These are phyloP conservation scores for Fusarium incarnatum DNA, from an alignment of 2,329 filamentous ascomycete genomes.

Conservation along the genomic window DNA sequence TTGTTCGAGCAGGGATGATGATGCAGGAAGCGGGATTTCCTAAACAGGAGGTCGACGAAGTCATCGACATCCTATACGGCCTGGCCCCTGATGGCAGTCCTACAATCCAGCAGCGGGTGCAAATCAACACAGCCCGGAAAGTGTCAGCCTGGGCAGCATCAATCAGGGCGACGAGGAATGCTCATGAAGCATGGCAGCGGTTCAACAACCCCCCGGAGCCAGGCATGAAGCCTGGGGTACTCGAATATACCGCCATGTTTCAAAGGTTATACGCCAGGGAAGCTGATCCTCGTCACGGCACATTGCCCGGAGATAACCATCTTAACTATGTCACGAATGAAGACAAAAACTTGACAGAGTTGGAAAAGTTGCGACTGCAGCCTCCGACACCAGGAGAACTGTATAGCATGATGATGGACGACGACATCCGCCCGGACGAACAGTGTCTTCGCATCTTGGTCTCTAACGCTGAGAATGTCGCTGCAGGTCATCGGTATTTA, in stretches of 20 bases:
- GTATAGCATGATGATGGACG: slow-evolving; percentile 67
- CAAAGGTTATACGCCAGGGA: slow-evolving; percentile 61
- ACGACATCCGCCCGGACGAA: slow-evolving; percentile 61
- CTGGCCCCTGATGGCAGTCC: slow-evolving; percentile 62
- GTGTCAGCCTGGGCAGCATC: slow-evolving; percentile 64
- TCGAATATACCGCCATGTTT: slow-evolving; percentile 71
- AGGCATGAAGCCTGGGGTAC: slow-evolving; percentile 51
- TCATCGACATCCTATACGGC: slow-evolving; percentile 66
- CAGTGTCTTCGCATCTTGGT: slow-evolving; percentile 68
- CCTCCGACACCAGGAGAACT: slow-evolving; percentile 70
- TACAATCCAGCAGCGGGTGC: slow-evolving; percentile 63
- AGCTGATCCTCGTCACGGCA: slow-evolving; percentile 38
- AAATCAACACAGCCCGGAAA: slow-evolving; percentile 30
- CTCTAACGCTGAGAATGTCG: slow-evolving; percentile 60
- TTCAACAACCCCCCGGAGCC: slow-evolving; percentile 55
- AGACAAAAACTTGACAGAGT: slow-evolving; percentile 68
- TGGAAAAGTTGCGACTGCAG: slow-evolving; percentile 70
- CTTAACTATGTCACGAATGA: slow-evolving; percentile 56
- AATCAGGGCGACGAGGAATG: slow-evolving; percentile 69
- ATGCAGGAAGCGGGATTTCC: slow-evolving; percentile 69
- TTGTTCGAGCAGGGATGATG: slow-evolving; percentile 63
- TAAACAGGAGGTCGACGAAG: slow-evolving; percentile 59
- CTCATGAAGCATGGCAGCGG: slow-evolving; percentile 69
- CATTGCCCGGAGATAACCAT: slow-evolving; percentile 70
- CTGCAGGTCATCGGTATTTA: slow-evolving; percentile 63